phyloP scores from a whole-genome alignment of 345 rosid genomes.

The Gossypium australe region DNA sequence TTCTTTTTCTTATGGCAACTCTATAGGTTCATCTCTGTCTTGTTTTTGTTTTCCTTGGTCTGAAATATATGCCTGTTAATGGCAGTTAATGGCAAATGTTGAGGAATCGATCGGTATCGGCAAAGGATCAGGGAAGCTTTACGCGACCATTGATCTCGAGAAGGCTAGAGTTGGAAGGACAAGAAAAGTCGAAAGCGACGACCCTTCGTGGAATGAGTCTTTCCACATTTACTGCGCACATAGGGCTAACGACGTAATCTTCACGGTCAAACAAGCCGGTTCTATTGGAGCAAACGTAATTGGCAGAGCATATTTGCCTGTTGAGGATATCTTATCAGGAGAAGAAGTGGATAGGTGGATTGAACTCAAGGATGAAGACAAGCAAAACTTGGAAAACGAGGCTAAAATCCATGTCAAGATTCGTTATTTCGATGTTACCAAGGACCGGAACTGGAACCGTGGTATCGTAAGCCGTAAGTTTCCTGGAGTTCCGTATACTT shows the following conservation, averaged over 20 bases:
- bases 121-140: slow-evolving; percentile 64
- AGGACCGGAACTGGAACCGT: slow-evolving; percentile 54
- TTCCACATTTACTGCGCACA: slow-evolving; percentile 95
- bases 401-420: slow-evolving; percentile 93
- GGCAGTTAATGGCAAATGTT: slow-evolving; percentile 62
- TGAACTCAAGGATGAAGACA: slow-evolving; percentile 65
- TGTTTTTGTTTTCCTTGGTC: slow-evolving; percentile 16
- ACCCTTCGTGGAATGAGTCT: slow-evolving; percentile 82
- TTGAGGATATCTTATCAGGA: slow-evolving; percentile 54
- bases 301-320: slow-evolving; percentile 82
- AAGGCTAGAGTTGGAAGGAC: slow-evolving; percentile 96
- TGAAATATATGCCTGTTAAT: too few relatives aligned
- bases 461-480: slow-evolving; percentile 68
- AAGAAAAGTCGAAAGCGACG: slow-evolving; percentile 54
- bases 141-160: slow-evolving; percentile 82
- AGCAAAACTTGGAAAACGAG: slow-evolving; percentile 44
- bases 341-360: slow-evolving; percentile 89
- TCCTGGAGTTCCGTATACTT: slow-evolving; percentile 94
- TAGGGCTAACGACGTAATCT: slow-evolving; percentile 64
- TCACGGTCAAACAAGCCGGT: slow-evolving; percentile 84
- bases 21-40: background rate
- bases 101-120: slow-evolving; percentile 83
- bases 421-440: slow-evolving; percentile 67
- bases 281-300: slow-evolving; percentile 85
- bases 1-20: background rate